phyloP scores from a whole-genome alignment of 441 rosid genomes.

The Corymbia calophylla region DNA sequence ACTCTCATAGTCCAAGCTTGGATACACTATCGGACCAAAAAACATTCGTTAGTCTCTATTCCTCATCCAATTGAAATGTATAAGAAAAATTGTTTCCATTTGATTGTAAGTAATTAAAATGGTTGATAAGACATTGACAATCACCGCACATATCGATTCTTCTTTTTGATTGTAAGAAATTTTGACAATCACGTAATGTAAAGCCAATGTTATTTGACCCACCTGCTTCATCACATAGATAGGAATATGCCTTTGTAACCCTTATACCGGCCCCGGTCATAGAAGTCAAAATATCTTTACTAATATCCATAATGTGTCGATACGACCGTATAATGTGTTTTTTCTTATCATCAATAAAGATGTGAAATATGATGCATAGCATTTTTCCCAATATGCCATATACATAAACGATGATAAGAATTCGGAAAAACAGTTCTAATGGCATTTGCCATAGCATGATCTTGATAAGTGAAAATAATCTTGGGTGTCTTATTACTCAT shows the following conservation, averaged over 20 bases:
- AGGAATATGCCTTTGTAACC: rapidly evolving
- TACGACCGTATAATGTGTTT: too few species aligned
- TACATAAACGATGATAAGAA: too few species aligned
- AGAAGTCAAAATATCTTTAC: neutral
- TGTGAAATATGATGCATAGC: too few species aligned
- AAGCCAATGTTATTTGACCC: neutral
- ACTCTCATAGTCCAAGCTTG: neutral
- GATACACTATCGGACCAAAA: neutral
- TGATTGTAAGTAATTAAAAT: neutral
- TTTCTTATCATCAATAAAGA: too few species aligned
- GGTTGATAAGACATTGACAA: rapidly evolving
- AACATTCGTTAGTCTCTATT: rapidly evolving
- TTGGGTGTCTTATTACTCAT: too few species aligned
- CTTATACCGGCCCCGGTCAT: rapidly evolving
- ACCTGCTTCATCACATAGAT: neutral
- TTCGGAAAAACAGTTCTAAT: too few species aligned
- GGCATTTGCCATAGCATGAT: too few species aligned
- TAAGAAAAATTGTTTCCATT: neutral
- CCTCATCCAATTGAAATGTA: neutral
- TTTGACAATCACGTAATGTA: neutral
- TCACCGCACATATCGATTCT: neutral
- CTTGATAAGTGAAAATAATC: too few species aligned
- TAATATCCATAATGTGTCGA: too few species aligned
- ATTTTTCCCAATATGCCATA: too few species aligned
- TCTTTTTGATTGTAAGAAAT: neutral